Percentiles rank a stretch among this genome's conserved stretches.
Evolutionary conservation across 768 basidiomycete genomes (phyloP).

Genomic region (Tulasnella sp.): DNA sequence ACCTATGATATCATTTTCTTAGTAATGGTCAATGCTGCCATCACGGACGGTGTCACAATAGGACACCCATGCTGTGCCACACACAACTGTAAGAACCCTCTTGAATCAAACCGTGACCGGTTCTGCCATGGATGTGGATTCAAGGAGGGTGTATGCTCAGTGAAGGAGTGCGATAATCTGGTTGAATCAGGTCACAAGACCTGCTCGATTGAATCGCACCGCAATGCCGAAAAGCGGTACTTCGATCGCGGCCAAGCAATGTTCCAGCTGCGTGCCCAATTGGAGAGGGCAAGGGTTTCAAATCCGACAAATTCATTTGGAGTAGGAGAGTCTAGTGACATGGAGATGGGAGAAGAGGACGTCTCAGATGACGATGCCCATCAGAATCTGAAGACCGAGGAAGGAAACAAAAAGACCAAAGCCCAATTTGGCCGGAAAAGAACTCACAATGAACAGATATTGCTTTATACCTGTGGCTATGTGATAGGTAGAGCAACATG

Average conservation of each 20-base stretch:
- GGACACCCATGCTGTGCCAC: conserved; percentile 37
- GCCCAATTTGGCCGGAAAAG: neutral
- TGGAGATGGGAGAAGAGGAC: neutral
- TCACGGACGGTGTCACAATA: conserved; percentile 38
- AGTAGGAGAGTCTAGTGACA: neutral
- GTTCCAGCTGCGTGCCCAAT: neutral
- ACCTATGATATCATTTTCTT: neutral
- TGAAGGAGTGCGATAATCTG: neutral
- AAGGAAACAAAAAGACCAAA: neutral
- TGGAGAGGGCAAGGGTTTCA: neutral
- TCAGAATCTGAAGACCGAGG: neutral
- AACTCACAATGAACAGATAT: neutral
- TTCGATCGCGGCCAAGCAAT: neutral
- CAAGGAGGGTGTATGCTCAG: neutral
- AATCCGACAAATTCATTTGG: neutral
- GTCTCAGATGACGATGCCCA: neutral
- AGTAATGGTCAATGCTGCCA: conserved; percentile 24
- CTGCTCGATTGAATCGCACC: neutral
- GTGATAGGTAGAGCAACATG: neutral
- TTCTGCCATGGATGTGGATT: neutral
- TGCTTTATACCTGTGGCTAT: neutral
- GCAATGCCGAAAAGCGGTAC: neutral
- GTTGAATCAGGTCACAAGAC: neutral
- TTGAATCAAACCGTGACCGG: neutral
- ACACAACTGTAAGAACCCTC: conserved; percentile 34